phyloP scores from a whole-genome alignment of 1,284 basidiomycete genomes.

The Leccinum pachyderme region DNA sequence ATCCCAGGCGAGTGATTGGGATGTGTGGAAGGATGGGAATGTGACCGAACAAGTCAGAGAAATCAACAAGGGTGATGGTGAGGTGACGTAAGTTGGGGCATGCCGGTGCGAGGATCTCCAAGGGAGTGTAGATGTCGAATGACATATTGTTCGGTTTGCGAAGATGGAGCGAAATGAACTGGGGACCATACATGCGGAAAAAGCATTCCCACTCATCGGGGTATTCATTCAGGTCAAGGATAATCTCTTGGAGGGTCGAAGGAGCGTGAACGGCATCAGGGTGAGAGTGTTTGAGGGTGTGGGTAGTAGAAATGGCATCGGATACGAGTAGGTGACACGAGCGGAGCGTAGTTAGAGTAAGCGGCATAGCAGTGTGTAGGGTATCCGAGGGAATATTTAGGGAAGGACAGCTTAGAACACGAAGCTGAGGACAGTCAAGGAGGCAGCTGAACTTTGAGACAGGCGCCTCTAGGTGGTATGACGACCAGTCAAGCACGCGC shows the following conservation, averaged over 20 bases:
- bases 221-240: not conserved
- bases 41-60: not conserved
- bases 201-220: not conserved
- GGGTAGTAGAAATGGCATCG: not conserved
- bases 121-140: not conserved
- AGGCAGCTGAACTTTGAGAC: not conserved
- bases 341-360: not conserved
- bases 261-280: not conserved
- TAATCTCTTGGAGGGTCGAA: not conserved
- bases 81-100: constrained; percentile 19
- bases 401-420: not conserved
- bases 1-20: constrained; percentile 15
- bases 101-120: constrained; percentile 10
- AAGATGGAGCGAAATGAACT: constrained; percentile 19
- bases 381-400: not conserved
- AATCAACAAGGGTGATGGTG: not conserved
- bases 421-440: not conserved
- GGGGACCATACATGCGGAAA: constrained; percentile 11
- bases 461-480: not conserved
- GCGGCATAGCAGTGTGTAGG: not conserved
- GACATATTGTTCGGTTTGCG: not conserved
- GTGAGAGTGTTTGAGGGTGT: not conserved
- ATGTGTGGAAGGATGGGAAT: constrained; percentile 11
- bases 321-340: not conserved
- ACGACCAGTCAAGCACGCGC: not conserved